Evolutionary conservation across 345 rosid species (phyloP).

Genomic region (Brassica napus): DNA sequence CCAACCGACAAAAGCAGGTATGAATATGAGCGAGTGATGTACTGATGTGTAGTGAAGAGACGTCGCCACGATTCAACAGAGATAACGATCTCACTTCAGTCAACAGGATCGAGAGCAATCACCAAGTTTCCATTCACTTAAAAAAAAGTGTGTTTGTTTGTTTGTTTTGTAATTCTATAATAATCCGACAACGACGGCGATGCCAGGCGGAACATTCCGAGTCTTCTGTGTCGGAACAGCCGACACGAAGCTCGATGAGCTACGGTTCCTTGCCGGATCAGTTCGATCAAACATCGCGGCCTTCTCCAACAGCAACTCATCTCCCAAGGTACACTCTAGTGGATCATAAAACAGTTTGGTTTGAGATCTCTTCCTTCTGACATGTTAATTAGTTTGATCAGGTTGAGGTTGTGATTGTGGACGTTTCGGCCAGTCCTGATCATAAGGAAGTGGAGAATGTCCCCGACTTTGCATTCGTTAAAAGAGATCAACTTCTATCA

Average conservation of each 20-base stretch:
- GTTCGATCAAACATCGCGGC: constrained; percentile 54
- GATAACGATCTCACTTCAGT: background rate
- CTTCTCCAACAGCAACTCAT: constrained; percentile 44
- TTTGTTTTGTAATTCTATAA: background rate
- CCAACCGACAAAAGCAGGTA: constrained; percentile 3
- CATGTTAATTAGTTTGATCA: constrained; percentile 5
- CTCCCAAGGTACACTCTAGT: constrained; percentile 47
- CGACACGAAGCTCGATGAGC: constrained; percentile 86
- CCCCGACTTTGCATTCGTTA: constrained; percentile 50
- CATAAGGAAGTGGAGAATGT: constrained; percentile 38
- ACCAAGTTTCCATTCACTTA: background rate
- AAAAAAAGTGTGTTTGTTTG: background rate
- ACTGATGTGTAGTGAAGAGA: background rate
- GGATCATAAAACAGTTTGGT: too few relatives aligned
- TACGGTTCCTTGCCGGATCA: constrained; percentile 65
- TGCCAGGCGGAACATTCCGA: constrained; percentile 27
- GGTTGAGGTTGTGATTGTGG: constrained; percentile 71
- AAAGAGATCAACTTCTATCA: constrained; percentile 60
- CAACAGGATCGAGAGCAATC: background rate
- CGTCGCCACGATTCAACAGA: background rate
- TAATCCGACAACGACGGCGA: background rate
- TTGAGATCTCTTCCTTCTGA: too few relatives aligned
- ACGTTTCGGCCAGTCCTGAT: constrained; percentile 60
- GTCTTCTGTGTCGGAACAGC: constrained; percentile 85
- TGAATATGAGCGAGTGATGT: background rate